Conservation (phyloP, 345 rosid genomes). For the Linum lewisii region DNA sequence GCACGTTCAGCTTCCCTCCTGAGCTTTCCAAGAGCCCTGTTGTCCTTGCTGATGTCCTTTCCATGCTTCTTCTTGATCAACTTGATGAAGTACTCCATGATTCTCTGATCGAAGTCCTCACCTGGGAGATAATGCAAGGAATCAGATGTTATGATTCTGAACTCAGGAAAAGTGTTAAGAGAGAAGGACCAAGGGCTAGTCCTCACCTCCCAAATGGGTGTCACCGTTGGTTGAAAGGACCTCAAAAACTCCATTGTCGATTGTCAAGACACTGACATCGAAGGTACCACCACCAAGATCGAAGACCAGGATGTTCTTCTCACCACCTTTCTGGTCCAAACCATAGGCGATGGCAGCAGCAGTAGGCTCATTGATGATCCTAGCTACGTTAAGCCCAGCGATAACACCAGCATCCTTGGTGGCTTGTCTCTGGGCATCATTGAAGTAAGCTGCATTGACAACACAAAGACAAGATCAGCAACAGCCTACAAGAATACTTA, state of each 20-base stretch:
- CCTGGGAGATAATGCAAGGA: neutral
- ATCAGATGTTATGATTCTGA: neutral
- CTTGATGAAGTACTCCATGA: slow-evolving; percentile 26
- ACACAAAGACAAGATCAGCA: neutral
- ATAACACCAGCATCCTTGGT: slow-evolving; percentile 21
- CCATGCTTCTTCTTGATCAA: slow-evolving; percentile 24
- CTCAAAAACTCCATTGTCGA: slow-evolving; percentile 22
- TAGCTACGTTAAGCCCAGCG: slow-evolving; percentile 16
- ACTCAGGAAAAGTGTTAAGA: neutral
- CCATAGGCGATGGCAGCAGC: slow-evolving; percentile 24
- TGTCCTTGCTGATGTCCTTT: slow-evolving; percentile 26
- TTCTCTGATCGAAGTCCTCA: slow-evolving; percentile 27
- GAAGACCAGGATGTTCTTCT: slow-evolving; percentile 23
- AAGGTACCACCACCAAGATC: slow-evolving; percentile 19
- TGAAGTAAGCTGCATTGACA: slow-evolving; percentile 17
- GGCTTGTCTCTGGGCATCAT: slow-evolving; percentile 23
- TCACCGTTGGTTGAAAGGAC: slow-evolving; percentile 23
- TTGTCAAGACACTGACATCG: slow-evolving; percentile 22
- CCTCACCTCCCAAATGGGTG: slow-evolving; percentile 21
- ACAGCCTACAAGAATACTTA: neutral
- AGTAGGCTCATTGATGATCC: slow-evolving; percentile 23
- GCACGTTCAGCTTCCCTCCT: slow-evolving; percentile 24
- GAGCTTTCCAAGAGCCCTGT: slow-evolving; percentile 22
- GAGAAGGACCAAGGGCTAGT: neutral
- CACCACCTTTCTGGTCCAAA: slow-evolving; percentile 20